A percentile compares a stretch with the other conserved stretches of the same genome.
Evolutionary conservation across 805 yeast species (phyloP).

Genomic region (Nadsonia fulvescens): DNA sequence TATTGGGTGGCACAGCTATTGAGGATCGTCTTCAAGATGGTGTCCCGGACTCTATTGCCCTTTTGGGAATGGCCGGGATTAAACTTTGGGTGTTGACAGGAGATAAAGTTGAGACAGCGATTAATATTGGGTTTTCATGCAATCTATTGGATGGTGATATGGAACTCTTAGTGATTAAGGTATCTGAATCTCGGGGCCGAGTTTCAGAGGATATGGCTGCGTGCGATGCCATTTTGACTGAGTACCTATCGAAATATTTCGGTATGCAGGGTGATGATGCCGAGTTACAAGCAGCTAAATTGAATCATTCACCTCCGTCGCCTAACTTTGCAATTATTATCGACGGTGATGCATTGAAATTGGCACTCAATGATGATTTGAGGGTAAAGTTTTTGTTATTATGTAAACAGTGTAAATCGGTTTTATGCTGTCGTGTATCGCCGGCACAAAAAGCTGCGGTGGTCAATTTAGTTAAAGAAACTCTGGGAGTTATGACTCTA

Average conservation of each 20-base stretch:
- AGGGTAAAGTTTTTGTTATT: constrained; percentile 43
- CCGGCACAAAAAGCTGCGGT: constrained; percentile 73
- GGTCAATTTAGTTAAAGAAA: constrained; percentile 47
- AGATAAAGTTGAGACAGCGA: constrained; percentile 76
- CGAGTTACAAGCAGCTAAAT: constrained; percentile 32
- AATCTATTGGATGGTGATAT: constrained; percentile 52
- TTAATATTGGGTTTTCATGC: constrained; percentile 72
- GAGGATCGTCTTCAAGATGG: constrained; percentile 70
- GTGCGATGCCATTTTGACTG: constrained; percentile 25
- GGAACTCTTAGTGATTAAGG: constrained; percentile 43
- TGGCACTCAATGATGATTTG: constrained; percentile 28
- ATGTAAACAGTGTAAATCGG: constrained; percentile 63
- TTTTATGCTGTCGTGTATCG: constrained; percentile 69
- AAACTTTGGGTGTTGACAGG: constrained; percentile 78
- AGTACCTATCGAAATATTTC: constrained; percentile 34
- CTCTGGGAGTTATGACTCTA: constrained; percentile 55
- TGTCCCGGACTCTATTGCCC: constrained; percentile 57
- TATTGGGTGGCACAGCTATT: constrained; percentile 70
- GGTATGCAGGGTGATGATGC: constrained; percentile 26
- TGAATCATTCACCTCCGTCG: constrained; percentile 48
- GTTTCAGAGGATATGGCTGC: too few species aligned
- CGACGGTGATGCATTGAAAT: constrained; percentile 52
- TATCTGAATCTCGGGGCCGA: constrained; percentile 15
- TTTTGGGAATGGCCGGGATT: constrained; percentile 56
- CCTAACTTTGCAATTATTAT: constrained; percentile 44